phyloP scores from a whole-genome alignment of 306 rosid genomes.

The Prunus campanulata region DNA sequence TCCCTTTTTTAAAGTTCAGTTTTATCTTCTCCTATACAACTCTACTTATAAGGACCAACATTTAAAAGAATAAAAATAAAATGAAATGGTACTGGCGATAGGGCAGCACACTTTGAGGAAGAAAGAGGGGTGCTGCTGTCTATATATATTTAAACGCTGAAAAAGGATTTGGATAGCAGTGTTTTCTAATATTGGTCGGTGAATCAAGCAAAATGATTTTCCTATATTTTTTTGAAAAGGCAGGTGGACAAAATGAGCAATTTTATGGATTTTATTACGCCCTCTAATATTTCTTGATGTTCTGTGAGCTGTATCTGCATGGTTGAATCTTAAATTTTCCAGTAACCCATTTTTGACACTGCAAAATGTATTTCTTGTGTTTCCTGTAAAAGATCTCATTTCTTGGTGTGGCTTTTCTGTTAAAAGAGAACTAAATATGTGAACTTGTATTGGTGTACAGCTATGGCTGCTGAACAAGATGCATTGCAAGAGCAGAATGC shows the following conservation, averaged over 20 bases:
- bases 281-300: background rate
- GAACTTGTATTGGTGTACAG: constrained; percentile 34
- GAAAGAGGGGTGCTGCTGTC: too few relatives aligned
- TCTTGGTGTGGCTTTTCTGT: background rate
- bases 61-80: background rate
- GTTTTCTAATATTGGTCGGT: background rate
- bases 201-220: background rate
- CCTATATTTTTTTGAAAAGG: background rate
- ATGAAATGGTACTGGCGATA: too few relatives aligned
- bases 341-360: background rate
- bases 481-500: constrained; percentile 49
- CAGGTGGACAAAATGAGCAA: background rate
- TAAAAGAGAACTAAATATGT: background rate
- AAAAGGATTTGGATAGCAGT: background rate
- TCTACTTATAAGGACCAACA: background rate
- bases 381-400: background rate
- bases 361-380: background rate
- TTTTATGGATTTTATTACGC: background rate
- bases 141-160: too few relatives aligned
- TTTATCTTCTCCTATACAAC: background rate
- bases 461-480: constrained; percentile 42
- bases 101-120: too few relatives aligned
- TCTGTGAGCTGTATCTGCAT: background rate
- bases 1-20: background rate
- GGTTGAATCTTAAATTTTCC: background rate